Conservation (phyloP, 1,284 basidiomycete genomes). For the Trichosporon faecale region DNA sequence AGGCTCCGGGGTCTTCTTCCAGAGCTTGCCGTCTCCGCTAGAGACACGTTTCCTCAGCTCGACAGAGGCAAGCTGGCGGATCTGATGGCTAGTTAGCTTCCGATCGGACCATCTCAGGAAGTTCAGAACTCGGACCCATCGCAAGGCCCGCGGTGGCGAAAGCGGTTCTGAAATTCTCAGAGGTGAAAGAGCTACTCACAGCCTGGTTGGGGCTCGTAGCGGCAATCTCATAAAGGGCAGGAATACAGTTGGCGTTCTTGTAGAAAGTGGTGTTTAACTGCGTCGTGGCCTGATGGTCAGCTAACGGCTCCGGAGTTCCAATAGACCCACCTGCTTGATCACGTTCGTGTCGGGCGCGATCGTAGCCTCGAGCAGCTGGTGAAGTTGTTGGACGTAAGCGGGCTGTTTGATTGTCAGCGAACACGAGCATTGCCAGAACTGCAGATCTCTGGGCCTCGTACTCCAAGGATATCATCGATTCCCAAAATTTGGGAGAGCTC, state of each 20-base stretch:
- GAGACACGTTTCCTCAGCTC: conserved; percentile 91
- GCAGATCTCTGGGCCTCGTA: background rate
- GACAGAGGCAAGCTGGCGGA: conserved; percentile 96
- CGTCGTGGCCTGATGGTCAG: conserved; percentile 70
- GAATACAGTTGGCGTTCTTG: conserved; percentile 84
- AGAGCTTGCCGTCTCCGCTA: conserved; percentile 75
- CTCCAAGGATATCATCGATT: background rate
- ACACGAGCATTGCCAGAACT: background rate
- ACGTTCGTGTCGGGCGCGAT: conserved; percentile 80
- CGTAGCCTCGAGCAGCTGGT: conserved; percentile 77
- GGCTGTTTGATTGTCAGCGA: conserved; percentile 20
- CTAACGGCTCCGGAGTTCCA: background rate
- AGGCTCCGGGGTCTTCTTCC: conserved; percentile 69
- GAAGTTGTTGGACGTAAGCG: conserved; percentile 62
- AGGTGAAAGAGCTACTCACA: conserved; percentile 8
- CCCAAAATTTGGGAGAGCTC: background rate
- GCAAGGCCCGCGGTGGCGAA: background rate
- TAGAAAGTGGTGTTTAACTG: conserved; percentile 87
- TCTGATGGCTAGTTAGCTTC: conserved; percentile 55
- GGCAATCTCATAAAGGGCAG: conserved; percentile 84
- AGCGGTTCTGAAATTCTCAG: background rate
- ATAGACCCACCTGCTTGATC: conserved; percentile 73
- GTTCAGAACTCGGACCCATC: background rate
- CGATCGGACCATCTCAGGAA: background rate
- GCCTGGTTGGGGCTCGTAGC: conserved; percentile 70